Evolutionary conservation across 2,329 filamentous ascomycete genomes (phyloP).

Genomic region (Cladorrhinum sp.): DNA sequence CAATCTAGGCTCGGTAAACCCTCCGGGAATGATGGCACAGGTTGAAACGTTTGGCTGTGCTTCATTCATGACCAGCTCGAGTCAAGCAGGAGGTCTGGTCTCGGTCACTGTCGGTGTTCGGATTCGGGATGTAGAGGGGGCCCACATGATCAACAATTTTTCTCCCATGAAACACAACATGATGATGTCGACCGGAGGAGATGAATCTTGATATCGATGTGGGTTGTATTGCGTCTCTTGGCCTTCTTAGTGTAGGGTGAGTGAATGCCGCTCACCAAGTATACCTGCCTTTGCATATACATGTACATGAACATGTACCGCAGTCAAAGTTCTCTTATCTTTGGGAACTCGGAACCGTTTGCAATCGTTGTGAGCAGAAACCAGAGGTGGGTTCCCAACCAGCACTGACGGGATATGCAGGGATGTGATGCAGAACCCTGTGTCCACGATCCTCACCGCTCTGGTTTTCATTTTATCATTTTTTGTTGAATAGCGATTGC

Average conservation of each 20-base stretch:
- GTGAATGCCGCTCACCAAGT: too few relatives aligned
- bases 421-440: not conserved
- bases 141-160: not conserved
- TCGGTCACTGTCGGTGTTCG: constrained; percentile 1
- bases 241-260: not conserved
- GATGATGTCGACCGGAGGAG: not conserved
- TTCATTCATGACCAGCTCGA: not conserved
- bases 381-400: not conserved
- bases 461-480: not conserved
- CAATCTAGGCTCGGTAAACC: not conserved
- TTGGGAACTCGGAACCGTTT: not conserved
- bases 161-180: not conserved
- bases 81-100: not conserved
- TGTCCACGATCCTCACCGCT: not conserved
- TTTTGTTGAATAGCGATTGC: not conserved
- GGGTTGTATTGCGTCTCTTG: not conserved
- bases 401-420: not conserved
- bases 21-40: not conserved
- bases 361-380: not conserved
- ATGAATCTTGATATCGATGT: not conserved
- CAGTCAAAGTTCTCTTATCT: not conserved
- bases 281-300: too few relatives aligned
- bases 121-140: not conserved
- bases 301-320: too few relatives aligned
- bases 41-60: not conserved